phyloP scores from a whole-genome alignment of 2,329 filamentous ascomycete genomes.

The Talaromyces sp. region DNA sequence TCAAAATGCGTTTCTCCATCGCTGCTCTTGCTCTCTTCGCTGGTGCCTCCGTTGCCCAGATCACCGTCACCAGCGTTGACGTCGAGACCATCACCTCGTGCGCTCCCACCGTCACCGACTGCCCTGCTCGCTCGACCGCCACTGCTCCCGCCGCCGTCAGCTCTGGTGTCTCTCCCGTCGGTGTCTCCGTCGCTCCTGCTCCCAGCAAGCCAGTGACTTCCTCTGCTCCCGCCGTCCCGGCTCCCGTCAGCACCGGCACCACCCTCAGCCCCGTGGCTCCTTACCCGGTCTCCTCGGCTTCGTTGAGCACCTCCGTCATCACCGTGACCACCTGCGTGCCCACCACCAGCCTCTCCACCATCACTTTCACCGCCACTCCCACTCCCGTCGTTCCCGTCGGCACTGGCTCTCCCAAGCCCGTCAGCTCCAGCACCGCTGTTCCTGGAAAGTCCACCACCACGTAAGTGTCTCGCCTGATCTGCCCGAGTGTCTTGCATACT shows the following conservation, averaged over 20 bases:
- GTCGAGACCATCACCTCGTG: slow-evolving; percentile 62
- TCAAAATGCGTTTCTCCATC: slow-evolving; percentile 46
- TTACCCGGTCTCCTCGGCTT: slow-evolving; percentile 11
- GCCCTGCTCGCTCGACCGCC: slow-evolving; percentile 35
- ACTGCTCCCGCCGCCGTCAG: slow-evolving; percentile 8
- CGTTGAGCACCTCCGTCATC: slow-evolving; percentile 25
- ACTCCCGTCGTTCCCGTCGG: slow-evolving; percentile 15
- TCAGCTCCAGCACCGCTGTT: slow-evolving; percentile 22
- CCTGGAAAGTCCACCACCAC: slow-evolving; percentile 18
- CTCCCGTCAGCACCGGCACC: slow-evolving; percentile 19
- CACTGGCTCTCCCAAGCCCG: slow-evolving; percentile 21
- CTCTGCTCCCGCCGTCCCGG: slow-evolving; percentile 10
- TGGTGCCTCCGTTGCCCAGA: slow-evolving; percentile 32
- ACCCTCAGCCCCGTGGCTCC: slow-evolving; percentile 11
- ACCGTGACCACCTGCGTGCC: slow-evolving; percentile 33
- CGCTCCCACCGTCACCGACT: slow-evolving; percentile 59
- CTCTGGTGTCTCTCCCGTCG: slow-evolving; percentile 11
- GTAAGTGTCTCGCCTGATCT: neutral
- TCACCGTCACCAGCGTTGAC: slow-evolving; percentile 57
- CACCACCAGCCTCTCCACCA: slow-evolving; percentile 31
- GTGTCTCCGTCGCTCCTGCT: slow-evolving; percentile 24
- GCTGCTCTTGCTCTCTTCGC: slow-evolving; percentile 40
- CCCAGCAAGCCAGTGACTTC: slow-evolving; percentile 24
- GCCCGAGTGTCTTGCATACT: neutral
- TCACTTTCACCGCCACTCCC: slow-evolving; percentile 23